Conservation (phyloP, 2,329 filamentous ascomycete species). For the Trematosphaeria pertusa region DNA sequence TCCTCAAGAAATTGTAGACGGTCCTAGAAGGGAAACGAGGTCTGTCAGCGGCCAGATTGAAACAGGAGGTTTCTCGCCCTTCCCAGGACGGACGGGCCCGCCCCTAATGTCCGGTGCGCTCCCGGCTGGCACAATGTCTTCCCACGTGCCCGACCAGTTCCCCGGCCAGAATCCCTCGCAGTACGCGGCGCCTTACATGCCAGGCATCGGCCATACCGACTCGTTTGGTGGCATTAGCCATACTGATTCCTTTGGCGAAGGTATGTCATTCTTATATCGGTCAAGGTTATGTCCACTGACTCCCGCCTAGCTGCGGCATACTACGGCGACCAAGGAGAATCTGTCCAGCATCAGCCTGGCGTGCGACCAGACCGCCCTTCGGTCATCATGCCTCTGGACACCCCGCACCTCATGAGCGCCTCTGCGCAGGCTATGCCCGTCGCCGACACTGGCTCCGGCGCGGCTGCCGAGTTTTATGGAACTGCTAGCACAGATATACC, state of each 20-base stretch:
- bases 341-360: constrained; percentile 66
- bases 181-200: constrained; percentile 55
- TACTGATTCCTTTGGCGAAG: constrained; percentile 56
- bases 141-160: constrained; percentile 64
- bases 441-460: constrained; percentile 65
- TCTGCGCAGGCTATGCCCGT: constrained; percentile 60
- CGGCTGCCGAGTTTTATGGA: constrained; percentile 65
- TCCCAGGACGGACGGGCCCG: constrained; percentile 42
- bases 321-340: constrained; percentile 68
- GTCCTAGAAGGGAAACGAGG: constrained; percentile 27
- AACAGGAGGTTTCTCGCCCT: constrained; percentile 42
- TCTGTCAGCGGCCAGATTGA: constrained; percentile 40
- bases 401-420: constrained; percentile 63
- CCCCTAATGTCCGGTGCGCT: constrained; percentile 45
- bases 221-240: constrained; percentile 55
- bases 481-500: constrained; percentile 25
- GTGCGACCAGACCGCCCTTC: constrained; percentile 60
- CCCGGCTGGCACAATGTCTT: constrained; percentile 47
- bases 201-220: constrained; percentile 37
- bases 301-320: constrained; percentile 68
- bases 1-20: constrained; percentile 35
- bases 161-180: constrained; percentile 62
- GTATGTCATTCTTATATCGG: no score
- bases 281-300: no score
- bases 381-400: constrained; percentile 61